Evolutionary conservation across 1,139 yeast species (phyloP).

Genomic region (Candida neerlandica): DNA sequence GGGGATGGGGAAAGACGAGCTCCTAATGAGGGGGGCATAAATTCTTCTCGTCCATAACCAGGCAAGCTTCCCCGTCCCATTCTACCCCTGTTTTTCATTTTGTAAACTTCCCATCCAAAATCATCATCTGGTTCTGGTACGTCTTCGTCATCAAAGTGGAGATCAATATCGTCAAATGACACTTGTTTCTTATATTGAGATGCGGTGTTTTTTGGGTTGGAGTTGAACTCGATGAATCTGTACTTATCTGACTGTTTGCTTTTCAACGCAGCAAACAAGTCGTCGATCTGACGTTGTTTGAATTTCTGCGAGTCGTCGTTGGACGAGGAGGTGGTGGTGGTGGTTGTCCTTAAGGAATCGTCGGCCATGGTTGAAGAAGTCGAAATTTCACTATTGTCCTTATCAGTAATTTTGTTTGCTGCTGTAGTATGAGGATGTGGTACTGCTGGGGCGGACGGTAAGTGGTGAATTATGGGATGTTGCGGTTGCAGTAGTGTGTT

Average conservation of each 20-base stretch:
- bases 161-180: conserved; percentile 25
- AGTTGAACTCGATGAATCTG: conserved; percentile 20
- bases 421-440: background rate
- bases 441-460: background rate
- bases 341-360: too few species aligned
- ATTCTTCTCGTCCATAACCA: background rate
- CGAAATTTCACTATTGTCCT: background rate
- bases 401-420: background rate
- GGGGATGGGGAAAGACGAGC: conserved; percentile 4
- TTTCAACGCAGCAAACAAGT: conserved; percentile 23
- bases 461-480: too few species aligned
- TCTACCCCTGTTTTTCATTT: conserved; percentile 6
- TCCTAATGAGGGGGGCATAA: background rate
- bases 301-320: background rate
- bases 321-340: background rate
- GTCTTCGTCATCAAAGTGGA: conserved; percentile 20
- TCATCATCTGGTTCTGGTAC: conserved; percentile 19
- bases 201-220: background rate
- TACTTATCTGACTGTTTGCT: conserved; percentile 25
- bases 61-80: background rate
- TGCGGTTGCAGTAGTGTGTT: too few species aligned
- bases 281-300: conserved; percentile 10
- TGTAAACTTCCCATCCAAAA: conserved; percentile 18
- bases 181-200: conserved; percentile 21
- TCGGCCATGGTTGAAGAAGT: background rate